A percentile compares a stretch with the other conserved stretches of the same genome.
These are phyloP conservation scores for Lachancea waltii DNA, from an alignment of 805 yeast species.

Conservation along the genomic window DNA sequence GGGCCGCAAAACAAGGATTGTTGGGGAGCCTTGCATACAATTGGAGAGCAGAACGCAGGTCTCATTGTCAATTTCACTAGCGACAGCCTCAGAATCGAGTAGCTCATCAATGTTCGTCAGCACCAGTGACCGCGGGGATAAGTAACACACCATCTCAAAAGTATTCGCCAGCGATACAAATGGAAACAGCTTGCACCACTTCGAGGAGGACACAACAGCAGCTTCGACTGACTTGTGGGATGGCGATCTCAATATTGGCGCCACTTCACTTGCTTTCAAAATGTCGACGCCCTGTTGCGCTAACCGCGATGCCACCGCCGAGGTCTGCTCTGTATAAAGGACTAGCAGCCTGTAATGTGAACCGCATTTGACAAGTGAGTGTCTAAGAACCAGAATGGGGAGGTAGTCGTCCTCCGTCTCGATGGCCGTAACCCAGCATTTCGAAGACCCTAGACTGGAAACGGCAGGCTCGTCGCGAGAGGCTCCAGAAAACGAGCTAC, in stretches of 20 bases:
- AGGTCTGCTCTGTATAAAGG: slow-evolving; percentile 14
- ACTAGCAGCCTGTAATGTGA: slow-evolving; percentile 25
- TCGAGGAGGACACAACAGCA: neutral
- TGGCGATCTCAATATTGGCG: slow-evolving; percentile 5
- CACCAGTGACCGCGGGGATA: slow-evolving; percentile 28
- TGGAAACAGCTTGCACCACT: slow-evolving; percentile 18
- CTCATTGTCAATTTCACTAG: slow-evolving; percentile 31
- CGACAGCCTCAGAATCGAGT: slow-evolving; percentile 20
- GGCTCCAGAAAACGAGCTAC: slow-evolving; percentile 31
- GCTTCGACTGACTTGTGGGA: neutral
- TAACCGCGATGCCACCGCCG: slow-evolving; percentile 14
- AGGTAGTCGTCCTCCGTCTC: slow-evolving; percentile 16
- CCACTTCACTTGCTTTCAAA: slow-evolving; percentile 6
- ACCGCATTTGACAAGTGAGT: slow-evolving; percentile 19
- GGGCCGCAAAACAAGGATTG: slow-evolving; percentile 23
- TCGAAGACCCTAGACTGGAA: slow-evolving; percentile 5
- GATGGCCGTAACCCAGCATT: slow-evolving; percentile 30
- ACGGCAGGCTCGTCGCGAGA: slow-evolving; percentile 19
- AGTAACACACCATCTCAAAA: slow-evolving; percentile 28
- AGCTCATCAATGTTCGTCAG: slow-evolving; percentile 29
- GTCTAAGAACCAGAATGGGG: slow-evolving; percentile 22
- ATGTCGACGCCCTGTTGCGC: slow-evolving; percentile 14
- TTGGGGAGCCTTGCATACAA: slow-evolving; percentile 6
- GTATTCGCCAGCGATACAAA: slow-evolving; percentile 19
- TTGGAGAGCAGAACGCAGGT: slow-evolving; percentile 32